A percentile compares a stretch with the other conserved stretches of the same genome.
These are phyloP conservation scores for Picea sitchensis DNA, from an alignment of 75 land plant species.

Conservation along the genomic window DNA sequence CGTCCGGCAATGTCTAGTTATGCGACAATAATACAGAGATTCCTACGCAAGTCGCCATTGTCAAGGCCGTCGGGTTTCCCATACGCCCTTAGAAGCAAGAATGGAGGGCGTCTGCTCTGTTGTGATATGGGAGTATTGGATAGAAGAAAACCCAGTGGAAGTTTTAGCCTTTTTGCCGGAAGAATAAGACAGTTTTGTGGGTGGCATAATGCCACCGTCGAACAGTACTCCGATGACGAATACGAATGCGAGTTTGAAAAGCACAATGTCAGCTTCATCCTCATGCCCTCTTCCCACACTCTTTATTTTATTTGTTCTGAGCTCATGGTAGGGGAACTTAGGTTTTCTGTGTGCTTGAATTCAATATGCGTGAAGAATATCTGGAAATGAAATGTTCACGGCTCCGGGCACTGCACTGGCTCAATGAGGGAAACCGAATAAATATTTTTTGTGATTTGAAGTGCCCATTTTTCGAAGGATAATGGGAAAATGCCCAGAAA, in stretches of 20 bases:
- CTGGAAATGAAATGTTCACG: too few species aligned
- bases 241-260: constrained; percentile 64
- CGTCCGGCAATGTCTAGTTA: neutral
- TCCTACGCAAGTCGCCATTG: neutral
- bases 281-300: neutral
- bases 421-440: too few species aligned
- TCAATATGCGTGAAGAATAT: too few species aligned
- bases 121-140: neutral
- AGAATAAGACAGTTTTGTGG: constrained; percentile 18
- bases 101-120: neutral
- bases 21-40: neutral
- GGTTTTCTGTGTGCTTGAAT: too few species aligned
- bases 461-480: too few species aligned
- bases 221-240: constrained; percentile 76
- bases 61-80: neutral
- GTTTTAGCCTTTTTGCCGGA: neutral
- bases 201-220: constrained; percentile 20
- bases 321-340: neutral
- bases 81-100: neutral
- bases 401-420: too few species aligned
- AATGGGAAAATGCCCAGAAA: too few species aligned
- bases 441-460: too few species aligned
- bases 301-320: neutral
- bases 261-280: constrained; percentile 26
- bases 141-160: neutral